Percentiles rank a stretch among this genome's conserved stretches.
These are phyloP conservation scores for Sistotremastrum suecicum DNA, from an alignment of 768 basidiomycete species.

Conservation along the genomic window DNA sequence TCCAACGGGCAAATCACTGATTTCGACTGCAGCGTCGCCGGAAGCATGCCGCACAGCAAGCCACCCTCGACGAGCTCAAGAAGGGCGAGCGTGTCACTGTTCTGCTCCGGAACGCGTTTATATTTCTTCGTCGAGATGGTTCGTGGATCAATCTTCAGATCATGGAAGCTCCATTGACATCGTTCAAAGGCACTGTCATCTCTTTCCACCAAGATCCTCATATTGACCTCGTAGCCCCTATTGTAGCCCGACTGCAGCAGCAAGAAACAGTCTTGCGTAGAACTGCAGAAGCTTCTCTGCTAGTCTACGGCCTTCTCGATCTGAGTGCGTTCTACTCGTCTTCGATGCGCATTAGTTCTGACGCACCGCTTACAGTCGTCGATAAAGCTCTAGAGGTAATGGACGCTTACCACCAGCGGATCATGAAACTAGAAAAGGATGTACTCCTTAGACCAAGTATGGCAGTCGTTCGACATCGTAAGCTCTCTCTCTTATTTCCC, in stretches of 20 bases:
- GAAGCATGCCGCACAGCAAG: conserved; percentile 2
- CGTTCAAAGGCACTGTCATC: conserved; percentile 40
- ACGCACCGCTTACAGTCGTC: conserved; percentile 29
- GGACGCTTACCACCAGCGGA: conserved; percentile 51
- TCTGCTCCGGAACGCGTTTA: conserved; percentile 45
- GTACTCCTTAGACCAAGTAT: conserved; percentile 49
- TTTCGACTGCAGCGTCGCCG: no score
- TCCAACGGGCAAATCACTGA: no score
- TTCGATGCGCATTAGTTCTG: neutral
- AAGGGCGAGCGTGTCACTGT: conserved; percentile 47
- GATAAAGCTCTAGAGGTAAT: conserved; percentile 55
- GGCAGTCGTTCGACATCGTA: conserved; percentile 44
- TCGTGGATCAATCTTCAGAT: conserved; percentile 7
- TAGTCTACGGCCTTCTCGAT: conserved; percentile 59
- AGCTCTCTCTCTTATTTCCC: conserved; percentile 9
- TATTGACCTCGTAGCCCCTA: conserved; percentile 38
- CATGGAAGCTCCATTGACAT: neutral
- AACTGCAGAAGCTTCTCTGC: conserved; percentile 51
- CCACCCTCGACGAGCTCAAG: conserved; percentile 24
- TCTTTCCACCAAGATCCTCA: conserved; percentile 36
- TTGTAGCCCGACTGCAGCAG: conserved; percentile 41
- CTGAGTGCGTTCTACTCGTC: conserved; percentile 14
- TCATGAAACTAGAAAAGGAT: conserved; percentile 44
- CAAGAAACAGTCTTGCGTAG: conserved; percentile 45
- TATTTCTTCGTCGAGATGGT: conserved; percentile 59